Evolutionary conservation across 495 filamentous ascomycete genomes (phyloP).

Genomic region (Aspergillus cristatus): DNA sequence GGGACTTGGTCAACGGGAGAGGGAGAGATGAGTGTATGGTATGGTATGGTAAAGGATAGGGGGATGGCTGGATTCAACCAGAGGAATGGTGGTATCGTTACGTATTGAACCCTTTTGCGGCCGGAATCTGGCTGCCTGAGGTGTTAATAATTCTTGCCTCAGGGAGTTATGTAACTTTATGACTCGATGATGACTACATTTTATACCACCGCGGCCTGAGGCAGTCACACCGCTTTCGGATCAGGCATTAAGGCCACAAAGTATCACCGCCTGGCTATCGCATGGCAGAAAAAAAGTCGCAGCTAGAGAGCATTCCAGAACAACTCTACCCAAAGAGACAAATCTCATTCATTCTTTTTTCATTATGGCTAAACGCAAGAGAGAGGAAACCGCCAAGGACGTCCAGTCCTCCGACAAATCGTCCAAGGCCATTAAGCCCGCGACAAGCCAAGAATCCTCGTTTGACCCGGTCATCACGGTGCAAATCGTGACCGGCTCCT

Average conservation of each 20-base stretch:
- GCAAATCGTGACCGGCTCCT: constrained; percentile 88
- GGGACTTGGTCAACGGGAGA: constrained; percentile 1
- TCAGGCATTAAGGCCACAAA: too few relatives aligned
- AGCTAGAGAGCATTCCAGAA: background rate
- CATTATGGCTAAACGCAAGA: constrained; percentile 70
- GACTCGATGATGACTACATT: too few relatives aligned
- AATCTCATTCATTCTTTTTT: constrained; percentile 1
- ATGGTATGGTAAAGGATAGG: too few relatives aligned
- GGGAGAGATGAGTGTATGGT: constrained; percentile 1
- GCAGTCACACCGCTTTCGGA: too few relatives aligned
- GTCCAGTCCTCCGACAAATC: constrained; percentile 17
- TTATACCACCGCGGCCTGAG: too few relatives aligned
- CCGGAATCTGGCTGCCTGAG: too few relatives aligned
- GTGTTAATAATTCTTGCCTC: too few relatives aligned
- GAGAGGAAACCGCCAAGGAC: constrained; percentile 36
- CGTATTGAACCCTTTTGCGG: too few relatives aligned
- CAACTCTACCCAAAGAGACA: background rate
- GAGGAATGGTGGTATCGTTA: too few relatives aligned
- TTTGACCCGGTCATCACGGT: constrained; percentile 44
- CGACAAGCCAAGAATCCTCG: constrained; percentile 14
- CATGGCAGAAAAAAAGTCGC: constrained; percentile 14
- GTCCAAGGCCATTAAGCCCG: constrained; percentile 28
- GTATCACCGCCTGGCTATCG: constrained; percentile 1
- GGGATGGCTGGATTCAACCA: too few relatives aligned
- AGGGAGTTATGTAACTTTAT: too few relatives aligned